Evolutionary conservation across 1,284 basidiomycete genomes (phyloP).

Genomic region (Microbotryomycetes sp.): DNA sequence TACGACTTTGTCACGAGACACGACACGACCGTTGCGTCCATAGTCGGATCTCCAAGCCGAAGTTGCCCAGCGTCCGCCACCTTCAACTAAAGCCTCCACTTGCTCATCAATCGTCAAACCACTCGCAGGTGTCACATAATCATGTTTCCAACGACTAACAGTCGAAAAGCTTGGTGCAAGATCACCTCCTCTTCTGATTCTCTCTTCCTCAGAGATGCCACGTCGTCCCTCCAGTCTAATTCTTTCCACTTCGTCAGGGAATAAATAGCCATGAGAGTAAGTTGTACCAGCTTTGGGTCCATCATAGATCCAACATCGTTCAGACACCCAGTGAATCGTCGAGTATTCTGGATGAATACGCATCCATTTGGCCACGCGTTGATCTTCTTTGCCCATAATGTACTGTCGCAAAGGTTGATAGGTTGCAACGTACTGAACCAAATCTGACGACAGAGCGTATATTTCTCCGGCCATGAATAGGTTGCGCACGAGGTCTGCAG

Average conservation of each 20-base stretch:
- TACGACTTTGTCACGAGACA: constrained; percentile 51
- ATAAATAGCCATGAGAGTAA: constrained; percentile 94
- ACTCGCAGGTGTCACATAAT: constrained; percentile 65
- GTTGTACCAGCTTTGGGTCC: constrained; percentile 84
- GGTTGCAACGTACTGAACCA: constrained; percentile 80
- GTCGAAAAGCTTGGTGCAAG: constrained; percentile 55
- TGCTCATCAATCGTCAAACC: constrained; percentile 65
- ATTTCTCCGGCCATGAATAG: constrained; percentile 94
- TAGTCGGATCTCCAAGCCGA: constrained; percentile 42
- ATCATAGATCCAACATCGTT: constrained; percentile 97
- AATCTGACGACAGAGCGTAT: constrained; percentile 82
- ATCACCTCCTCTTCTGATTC: constrained; percentile 34
- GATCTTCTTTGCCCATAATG: constrained; percentile 84
- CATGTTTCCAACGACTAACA: constrained; percentile 73
- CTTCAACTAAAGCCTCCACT: constrained; percentile 89
- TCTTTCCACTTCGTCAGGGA: constrained; percentile 76
- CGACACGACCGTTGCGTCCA: constrained; percentile 39
- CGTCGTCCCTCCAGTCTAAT: constrained; percentile 48
- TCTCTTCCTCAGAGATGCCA: constrained; percentile 42
- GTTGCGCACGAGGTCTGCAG: constrained; percentile 73
- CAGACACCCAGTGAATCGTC: constrained; percentile 79
- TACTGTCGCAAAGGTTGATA: constrained; percentile 62
- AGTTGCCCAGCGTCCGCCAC: constrained; percentile 52
- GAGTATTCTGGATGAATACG: constrained; percentile 70
- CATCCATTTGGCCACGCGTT: constrained; percentile 90